Conservation (phyloP, 208 protist species). For the Acanthamoeba triangularis region DNA sequence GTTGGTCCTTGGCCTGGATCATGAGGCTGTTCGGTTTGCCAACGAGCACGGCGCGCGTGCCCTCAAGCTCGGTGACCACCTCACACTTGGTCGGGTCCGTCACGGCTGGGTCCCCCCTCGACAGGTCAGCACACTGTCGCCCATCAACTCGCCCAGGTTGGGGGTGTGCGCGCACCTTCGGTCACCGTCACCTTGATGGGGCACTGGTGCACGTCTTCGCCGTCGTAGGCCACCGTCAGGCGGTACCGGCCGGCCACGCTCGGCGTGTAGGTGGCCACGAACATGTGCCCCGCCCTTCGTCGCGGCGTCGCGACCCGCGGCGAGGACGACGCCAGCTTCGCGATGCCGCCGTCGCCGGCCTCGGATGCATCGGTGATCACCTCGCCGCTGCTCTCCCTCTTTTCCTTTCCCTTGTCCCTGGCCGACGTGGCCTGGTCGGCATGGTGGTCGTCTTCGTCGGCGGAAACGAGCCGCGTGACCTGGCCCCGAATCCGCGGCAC, state of each 20-base stretch:
- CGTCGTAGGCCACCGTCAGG: not conserved
- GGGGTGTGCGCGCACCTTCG: not conserved
- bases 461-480: not conserved
- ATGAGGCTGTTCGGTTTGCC: not conserved
- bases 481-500: not conserved
- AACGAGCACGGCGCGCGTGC: not conserved
- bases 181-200: not conserved
- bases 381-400: not conserved
- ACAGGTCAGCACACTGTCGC: not conserved
- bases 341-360: no score
- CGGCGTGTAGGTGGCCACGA: slow-evolving; percentile 27
- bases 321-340: not conserved
- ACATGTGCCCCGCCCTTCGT: not conserved
- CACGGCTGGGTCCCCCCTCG: not conserved
- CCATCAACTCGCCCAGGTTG: not conserved
- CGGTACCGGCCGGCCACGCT: slow-evolving; percentile 11
- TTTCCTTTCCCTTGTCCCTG: slow-evolving; percentile 2
- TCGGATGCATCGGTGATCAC: not conserved
- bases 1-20: slow-evolving; percentile 19
- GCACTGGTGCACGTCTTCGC: not conserved
- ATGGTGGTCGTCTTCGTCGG: not conserved
- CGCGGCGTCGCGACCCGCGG: no score
- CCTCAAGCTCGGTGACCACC: not conserved
- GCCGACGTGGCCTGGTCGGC: not conserved
- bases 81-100: slow-evolving; percentile 18